Evolutionary conservation across 1,284 basidiomycete species (phyloP).

Genomic region (Ustilago tritici): DNA sequence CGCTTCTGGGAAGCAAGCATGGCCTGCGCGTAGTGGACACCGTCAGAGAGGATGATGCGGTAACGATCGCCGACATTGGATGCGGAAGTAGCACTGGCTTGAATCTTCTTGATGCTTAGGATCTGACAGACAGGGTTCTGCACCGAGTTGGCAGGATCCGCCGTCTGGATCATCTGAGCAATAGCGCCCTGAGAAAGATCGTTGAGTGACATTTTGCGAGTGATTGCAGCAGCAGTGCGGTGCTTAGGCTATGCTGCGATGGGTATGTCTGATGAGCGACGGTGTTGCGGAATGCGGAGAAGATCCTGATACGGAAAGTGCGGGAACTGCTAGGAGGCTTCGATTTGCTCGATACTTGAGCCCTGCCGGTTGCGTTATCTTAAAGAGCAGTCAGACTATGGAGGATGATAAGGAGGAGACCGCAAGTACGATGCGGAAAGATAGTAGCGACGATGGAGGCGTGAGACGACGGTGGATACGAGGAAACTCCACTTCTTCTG

Average conservation of each 20-base stretch:
- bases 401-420: neutral
- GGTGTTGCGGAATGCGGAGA: neutral
- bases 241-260: neutral
- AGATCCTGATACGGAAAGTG: neutral
- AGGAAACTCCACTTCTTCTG: conserved; percentile 34
- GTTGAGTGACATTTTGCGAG: conserved; percentile 43
- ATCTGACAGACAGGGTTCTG: conserved; percentile 65
- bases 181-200: conserved; percentile 62
- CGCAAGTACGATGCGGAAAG: conserved; percentile 2
- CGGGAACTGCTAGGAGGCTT: neutral
- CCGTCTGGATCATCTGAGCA: conserved; percentile 59
- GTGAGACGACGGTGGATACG: neutral
- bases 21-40: conserved; percentile 71
- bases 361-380: neutral
- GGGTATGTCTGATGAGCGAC: neutral
- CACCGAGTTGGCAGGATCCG: conserved; percentile 49
- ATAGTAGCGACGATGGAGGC: neutral
- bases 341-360: neutral
- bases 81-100: conserved; percentile 48
- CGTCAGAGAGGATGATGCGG: conserved; percentile 68
- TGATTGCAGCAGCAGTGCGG: neutral
- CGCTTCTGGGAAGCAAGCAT: conserved; percentile 97
- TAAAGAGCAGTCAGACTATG: neutral
- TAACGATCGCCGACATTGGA: conserved; percentile 63
- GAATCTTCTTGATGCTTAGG: conserved; percentile 68